Base-by-base conservation (phyloP, 352 stramenopile species). In the Blastocystis sp. region DNA sequence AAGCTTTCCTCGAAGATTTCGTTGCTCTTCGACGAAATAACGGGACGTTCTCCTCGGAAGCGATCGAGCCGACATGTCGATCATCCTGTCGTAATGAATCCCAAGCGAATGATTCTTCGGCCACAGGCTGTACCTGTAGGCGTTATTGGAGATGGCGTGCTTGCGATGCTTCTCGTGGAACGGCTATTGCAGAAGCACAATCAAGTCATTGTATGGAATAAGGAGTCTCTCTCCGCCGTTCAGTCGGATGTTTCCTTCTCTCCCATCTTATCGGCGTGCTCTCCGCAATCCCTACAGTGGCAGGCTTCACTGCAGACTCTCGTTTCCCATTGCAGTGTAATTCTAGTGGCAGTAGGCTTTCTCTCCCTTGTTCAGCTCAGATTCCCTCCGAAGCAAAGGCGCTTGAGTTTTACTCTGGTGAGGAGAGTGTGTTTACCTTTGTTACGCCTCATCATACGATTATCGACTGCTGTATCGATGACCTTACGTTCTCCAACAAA, bases 1-100 rank as follows among this genome's bases (percentile, higher is more conserved):
- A 81, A 81, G 51, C 7, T 81, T 14, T 81, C 69, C 7, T 49
- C 69, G 11, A 81, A 81, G 53, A 61, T 81, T n/a, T 81, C 69
- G 4, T 29, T 40, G 3, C 53, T 81, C 1, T 81, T 63, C 53
- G 69, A 81, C 40, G 69, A 81, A 44, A n/a, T 81, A 21, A 64
- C 53, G 1, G 69, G 69, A 40, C 69, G 69, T 16, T 36, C 11
- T 34, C 69, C 69, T 40, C 49, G 69, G 3, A 81, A 81, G 29
- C 32, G 69, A 59, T 24, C 29, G 11, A 36, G 42, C 16, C 11
- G n/a, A 3, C 14, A 42, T 40, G 4, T 14, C 24, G 32, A 46
- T 36, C n/a, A 16, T n/a, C 8, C 14, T 57, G 6, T 36, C 18
- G 11, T 64, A 24, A 36, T 32, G 11, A 49, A 40, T 1, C 48